phyloP scores from a whole-genome alignment of 257 asterid genomes.

The Craterostigma plantagineum region DNA sequence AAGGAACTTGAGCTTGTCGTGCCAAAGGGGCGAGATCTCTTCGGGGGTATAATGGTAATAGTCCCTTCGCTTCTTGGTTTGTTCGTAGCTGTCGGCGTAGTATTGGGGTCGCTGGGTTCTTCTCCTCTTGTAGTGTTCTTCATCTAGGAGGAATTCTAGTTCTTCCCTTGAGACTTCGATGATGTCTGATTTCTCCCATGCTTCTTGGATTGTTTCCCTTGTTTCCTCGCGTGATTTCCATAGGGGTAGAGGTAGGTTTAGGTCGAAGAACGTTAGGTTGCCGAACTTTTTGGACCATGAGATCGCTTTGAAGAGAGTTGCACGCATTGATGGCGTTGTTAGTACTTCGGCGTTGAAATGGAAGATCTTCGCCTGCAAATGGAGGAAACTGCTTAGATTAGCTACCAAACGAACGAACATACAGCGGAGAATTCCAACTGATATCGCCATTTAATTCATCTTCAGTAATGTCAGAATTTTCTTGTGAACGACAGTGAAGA shows the following conservation, averaged over 20 bases:
- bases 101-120: slow-evolving; percentile 74
- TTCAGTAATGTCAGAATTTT: too few relatives aligned
- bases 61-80: slow-evolving; percentile 53
- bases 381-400: too few relatives aligned
- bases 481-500: too few relatives aligned
- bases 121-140: slow-evolving; percentile 45
- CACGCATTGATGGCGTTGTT: slow-evolving; percentile 44
- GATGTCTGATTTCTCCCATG: slow-evolving; percentile 73
- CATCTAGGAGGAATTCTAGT: slow-evolving; percentile 76
- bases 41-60: slow-evolving; percentile 68
- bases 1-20: slow-evolving; percentile 46
- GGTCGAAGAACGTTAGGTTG: slow-evolving; percentile 58
- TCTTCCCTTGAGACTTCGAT: slow-evolving; percentile 79
- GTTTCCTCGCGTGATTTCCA: slow-evolving; percentile 88
- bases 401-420: too few relatives aligned
- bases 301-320: slow-evolving; percentile 73
- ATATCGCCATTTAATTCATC: too few relatives aligned
- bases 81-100: slow-evolving; percentile 50
- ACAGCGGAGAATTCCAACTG: too few relatives aligned
- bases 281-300: slow-evolving; percentile 78
- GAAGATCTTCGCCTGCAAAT: slow-evolving; percentile 73
- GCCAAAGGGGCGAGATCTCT: slow-evolving; percentile 75
- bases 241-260: slow-evolving; percentile 70
- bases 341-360: slow-evolving; percentile 82
- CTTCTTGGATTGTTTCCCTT: slow-evolving; percentile 38